Conservation (phyloP, 176 grass and related monocot genomes). For the Carex myosuroides region DNA sequence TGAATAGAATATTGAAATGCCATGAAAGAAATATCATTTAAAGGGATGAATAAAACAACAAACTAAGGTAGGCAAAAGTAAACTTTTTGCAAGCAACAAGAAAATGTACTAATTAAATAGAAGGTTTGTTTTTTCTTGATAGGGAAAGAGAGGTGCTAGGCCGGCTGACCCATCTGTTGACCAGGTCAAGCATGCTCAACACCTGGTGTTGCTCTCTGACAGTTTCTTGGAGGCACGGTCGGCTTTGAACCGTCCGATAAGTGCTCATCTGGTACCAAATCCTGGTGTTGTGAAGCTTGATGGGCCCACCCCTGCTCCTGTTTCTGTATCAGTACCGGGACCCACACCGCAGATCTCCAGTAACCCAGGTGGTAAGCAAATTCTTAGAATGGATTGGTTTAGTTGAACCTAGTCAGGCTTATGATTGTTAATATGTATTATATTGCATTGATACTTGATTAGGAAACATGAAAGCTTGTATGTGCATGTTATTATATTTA, state of each 20-base stretch:
- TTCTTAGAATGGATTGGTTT: constrained; percentile 4
- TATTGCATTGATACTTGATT: neutral
- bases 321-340: constrained; percentile 26
- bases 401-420: neutral
- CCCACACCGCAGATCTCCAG: constrained; percentile 35
- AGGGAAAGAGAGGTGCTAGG: constrained; percentile 81
- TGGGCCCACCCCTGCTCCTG: constrained; percentile 34
- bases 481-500: neutral
- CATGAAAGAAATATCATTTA: neutral
- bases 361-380: constrained; percentile 47
- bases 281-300: constrained; percentile 58
- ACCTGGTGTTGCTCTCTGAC: constrained; percentile 82
- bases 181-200: constrained; percentile 57
- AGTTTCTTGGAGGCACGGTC: constrained; percentile 73
- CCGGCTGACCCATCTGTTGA: constrained; percentile 59
- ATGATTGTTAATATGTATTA: neutral
- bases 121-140: constrained; percentile 15
- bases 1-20: neutral
- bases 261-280: constrained; percentile 43
- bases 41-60: neutral
- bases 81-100: constrained; percentile 2
- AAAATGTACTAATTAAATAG: neutral
- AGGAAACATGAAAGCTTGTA: neutral
- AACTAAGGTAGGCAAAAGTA: constrained; percentile 4
- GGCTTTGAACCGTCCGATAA: constrained; percentile 61